These are phyloP conservation scores for Corymbia maculata DNA, from an alignment of 345 rosid species.

Conservation along the genomic window DNA sequence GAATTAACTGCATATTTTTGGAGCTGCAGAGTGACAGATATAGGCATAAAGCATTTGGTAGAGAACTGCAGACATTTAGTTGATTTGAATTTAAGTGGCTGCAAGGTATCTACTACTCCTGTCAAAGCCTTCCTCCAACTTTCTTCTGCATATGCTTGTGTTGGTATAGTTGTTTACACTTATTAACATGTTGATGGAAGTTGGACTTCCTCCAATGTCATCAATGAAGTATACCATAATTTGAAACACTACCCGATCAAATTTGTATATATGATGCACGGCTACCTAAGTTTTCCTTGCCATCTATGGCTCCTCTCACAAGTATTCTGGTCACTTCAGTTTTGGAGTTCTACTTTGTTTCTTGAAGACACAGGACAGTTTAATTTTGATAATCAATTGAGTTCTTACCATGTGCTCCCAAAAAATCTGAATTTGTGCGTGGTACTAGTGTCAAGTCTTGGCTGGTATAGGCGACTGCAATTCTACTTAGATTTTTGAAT, in stretches of 20 bases:
- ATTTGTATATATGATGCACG: neutral
- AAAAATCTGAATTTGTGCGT: neutral
- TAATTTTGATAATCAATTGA: neutral
- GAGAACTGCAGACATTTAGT: conserved; percentile 47
- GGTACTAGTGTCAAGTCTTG: neutral
- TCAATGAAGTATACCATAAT: neutral
- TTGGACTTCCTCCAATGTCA: neutral
- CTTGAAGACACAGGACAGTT: neutral
- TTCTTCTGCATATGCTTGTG: neutral
- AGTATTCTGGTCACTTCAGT: neutral
- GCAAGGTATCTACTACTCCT: conserved; percentile 48
- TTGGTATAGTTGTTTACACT: neutral
- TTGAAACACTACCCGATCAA: neutral
- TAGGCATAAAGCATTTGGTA: conserved; percentile 51
- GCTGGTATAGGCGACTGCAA: neutral
- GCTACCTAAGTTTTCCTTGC: neutral
- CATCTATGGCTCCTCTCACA: neutral
- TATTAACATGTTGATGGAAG: neutral
- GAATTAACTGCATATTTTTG: neutral
- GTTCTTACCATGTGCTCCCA: neutral
- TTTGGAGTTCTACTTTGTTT: neutral
- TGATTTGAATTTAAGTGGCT: conserved; percentile 87
- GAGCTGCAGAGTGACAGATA: conserved; percentile 61
- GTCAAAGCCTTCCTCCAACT: neutral
- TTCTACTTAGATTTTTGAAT: neutral